Percentiles rank a stretch among this genome's conserved stretches.
phyloP scores from a whole-genome alignment of 257 asterid species.

The Verbena officinalis region DNA sequence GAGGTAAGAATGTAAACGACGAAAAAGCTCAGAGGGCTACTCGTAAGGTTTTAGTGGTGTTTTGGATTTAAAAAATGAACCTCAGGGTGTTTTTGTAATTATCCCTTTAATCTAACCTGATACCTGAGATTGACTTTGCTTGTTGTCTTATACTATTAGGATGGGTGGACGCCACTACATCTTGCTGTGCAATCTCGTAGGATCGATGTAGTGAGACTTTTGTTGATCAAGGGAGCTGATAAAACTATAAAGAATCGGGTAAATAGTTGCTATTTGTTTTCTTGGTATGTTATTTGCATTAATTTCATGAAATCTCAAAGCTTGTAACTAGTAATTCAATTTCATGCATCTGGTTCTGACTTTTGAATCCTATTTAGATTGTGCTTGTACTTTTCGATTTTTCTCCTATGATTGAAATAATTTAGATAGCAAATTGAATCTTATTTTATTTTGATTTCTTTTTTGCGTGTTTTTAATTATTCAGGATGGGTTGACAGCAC shows the following conservation, averaged over 20 bases:
- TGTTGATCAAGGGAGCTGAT: slow-evolving; percentile 88
- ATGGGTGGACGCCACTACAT: slow-evolving; percentile 93
- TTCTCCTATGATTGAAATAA: not conserved
- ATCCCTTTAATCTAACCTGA: too few species aligned
- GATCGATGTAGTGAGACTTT: slow-evolving; percentile 76
- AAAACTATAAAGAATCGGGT: slow-evolving; percentile 71
- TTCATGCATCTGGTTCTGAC: slow-evolving; percentile 6
- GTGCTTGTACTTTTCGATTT: not conserved
- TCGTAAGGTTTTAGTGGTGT: too few species aligned
- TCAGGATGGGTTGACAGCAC: slow-evolving; percentile 78
- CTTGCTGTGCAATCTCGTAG: slow-evolving; percentile 91
- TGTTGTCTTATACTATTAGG: slow-evolving; percentile 44
- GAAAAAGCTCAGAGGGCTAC: too few species aligned
- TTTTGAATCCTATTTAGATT: not conserved
- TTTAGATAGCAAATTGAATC: not conserved
- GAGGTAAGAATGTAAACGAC: too few species aligned
- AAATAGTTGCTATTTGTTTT: slow-evolving; percentile 19
- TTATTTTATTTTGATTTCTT: not conserved
- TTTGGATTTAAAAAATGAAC: too few species aligned
- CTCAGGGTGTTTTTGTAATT: too few species aligned
- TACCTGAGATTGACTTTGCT: slow-evolving; percentile 4
- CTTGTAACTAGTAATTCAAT: not conserved
- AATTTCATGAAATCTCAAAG: slow-evolving; percentile 5
- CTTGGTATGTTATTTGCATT: slow-evolving; percentile 6
- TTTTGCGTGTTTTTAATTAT: not conserved